Evolutionary conservation across 768 basidiomycete genomes (phyloP), one percentile per base, ranked within the genome.

Genomic region (Mycena alexandri): DNA sequence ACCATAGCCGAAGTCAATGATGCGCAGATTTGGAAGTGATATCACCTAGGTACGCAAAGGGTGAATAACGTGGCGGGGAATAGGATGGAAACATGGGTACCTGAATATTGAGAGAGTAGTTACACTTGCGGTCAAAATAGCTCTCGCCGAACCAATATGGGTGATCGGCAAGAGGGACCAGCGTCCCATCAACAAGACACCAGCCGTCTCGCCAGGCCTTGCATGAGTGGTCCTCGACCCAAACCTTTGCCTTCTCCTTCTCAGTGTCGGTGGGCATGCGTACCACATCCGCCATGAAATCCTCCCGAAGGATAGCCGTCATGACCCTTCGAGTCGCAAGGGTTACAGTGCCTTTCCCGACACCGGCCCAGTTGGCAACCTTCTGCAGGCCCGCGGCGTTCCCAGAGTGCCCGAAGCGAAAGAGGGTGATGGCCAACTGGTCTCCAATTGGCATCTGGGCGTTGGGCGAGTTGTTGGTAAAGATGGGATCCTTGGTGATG

Each of bases 401-500:
- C 38, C 83, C 81, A 65, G 73, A 72, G 61, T 79, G 79, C 1
- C 81, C 81, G 72, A 83, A 82, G 0, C 77, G 73, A 46, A 76
- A 83, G 19, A 84, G 78, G 12, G 76, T 54, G 47, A 84, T 78
- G 5, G 80, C 80, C 12, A 84, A 65, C 61, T 84, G 82, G 5
- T 55, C 11, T 17, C 72, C 73, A 21, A 79, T 60, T 21, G 76
- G 68, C 12, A 73, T 62, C 62, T 80, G 79, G 5, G 24, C 29
- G 33, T 67, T 71, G 17, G 63, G 52, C 14, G 78, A 78, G 61
- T 75, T 50, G 63, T 77, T 80, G 13, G 53, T 21, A 48, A 80
- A 80, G 22, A 77, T 57, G 3, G 64, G 63, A 50, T 80, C 67
- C 38, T 65, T 47, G 12, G 52, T 17, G 44, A 81, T 67, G 7